Evolutionary conservation across 2,329 filamentous ascomycete genomes (phyloP).

Genomic region (Microdochium trichocladiopsis): DNA sequence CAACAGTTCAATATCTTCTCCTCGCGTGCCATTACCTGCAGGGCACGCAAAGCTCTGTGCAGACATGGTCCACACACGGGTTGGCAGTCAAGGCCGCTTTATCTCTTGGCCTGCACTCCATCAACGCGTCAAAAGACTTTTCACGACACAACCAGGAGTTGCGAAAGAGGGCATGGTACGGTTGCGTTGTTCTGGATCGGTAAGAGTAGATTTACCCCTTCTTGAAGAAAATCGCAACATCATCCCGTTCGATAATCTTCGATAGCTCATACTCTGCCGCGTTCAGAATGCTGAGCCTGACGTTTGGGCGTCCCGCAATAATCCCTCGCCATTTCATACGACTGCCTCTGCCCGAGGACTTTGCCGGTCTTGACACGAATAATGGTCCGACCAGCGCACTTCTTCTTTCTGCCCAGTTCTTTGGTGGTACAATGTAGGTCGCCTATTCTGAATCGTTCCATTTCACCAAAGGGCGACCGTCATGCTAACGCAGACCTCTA

Average conservation of each 20-base stretch:
- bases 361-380: constrained; percentile 5
- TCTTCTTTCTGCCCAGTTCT: constrained; percentile 12
- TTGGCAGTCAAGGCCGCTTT: constrained; percentile 33
- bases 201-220: constrained; percentile 6
- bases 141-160: constrained; percentile 27
- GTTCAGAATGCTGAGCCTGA: constrained; percentile 32
- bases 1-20: constrained; percentile 30
- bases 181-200: constrained; percentile 32
- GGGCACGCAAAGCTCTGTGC: constrained; percentile 34
- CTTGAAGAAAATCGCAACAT: neutral
- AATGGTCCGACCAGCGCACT: constrained; percentile 1
- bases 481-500: constrained; percentile 5
- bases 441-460: neutral
- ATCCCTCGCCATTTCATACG: constrained; percentile 32
- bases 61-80: constrained; percentile 37
- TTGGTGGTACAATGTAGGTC: constrained; percentile 15
- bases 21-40: constrained; percentile 35
- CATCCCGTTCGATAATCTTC: neutral
- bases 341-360: constrained; percentile 13
- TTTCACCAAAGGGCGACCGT: neutral
- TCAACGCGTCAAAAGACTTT: constrained; percentile 19
- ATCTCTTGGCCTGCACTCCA: constrained; percentile 34
- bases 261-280: neutral
- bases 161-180: constrained; percentile 33
- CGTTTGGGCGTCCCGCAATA: constrained; percentile 30